These are phyloP conservation scores for Teratosphaeria pseudoeucalypti DNA, from an alignment of 2,329 filamentous ascomycete species.

Conservation along the genomic window DNA sequence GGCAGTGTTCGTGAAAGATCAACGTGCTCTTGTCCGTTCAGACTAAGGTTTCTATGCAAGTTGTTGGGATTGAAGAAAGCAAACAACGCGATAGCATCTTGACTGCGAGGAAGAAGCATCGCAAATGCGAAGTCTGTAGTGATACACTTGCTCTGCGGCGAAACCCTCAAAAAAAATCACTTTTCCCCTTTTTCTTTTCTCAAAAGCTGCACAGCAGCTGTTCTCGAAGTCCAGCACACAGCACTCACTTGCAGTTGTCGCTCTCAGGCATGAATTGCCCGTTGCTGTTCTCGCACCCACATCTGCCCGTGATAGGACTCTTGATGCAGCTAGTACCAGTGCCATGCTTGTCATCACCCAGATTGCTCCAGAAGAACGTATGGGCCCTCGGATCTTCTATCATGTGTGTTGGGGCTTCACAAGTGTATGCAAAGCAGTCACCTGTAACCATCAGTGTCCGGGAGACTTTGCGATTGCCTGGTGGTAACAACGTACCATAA, in stretches of 20 bases:
- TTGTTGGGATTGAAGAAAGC: not conserved
- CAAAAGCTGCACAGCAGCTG: not conserved
- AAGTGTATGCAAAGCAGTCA: conserved; percentile 36
- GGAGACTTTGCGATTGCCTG: not conserved
- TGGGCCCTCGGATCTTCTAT: conserved; percentile 28
- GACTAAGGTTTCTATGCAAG: no score
- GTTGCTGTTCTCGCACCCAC: conserved; percentile 34
- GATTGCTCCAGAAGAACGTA: conserved; percentile 29
- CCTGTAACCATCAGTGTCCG: conserved; percentile 27
- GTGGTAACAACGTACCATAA: not conserved
- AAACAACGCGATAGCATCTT: not conserved
- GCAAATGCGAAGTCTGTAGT: no score
- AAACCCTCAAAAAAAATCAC: no score
- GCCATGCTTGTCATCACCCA: conserved; percentile 20
- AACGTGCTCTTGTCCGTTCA: no score
- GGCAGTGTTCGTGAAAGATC: no score
- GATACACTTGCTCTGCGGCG: no score
- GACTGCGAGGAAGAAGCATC: no score
- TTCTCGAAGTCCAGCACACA: not conserved
- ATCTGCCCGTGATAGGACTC: conserved; percentile 28
- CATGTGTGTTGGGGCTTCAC: conserved; percentile 26
- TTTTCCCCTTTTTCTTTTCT: no score
- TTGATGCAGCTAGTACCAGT: conserved; percentile 31
- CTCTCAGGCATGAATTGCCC: conserved; percentile 28
- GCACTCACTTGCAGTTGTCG: conserved; percentile 3